These are phyloP conservation scores for Zoysia pacifica DNA, from an alignment of 176 grass and related monocot genomes.

Conservation along the genomic window DNA sequence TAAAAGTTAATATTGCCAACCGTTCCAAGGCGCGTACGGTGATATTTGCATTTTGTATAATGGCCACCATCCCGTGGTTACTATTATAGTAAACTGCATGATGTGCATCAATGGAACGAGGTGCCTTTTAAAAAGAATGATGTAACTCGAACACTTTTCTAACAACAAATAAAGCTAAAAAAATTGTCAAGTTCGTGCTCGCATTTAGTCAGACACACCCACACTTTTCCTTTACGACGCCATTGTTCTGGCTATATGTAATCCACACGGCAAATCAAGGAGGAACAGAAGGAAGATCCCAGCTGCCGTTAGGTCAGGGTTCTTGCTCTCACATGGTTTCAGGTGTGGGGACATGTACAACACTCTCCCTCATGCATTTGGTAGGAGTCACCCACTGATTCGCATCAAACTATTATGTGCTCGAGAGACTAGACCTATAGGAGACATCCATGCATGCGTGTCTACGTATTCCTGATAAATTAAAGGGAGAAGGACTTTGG, in stretches of 20 bases:
- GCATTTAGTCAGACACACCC: conserved; percentile 9
- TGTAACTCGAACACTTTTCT: neutral
- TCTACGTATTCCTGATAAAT: neutral
- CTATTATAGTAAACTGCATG: conserved; percentile 3
- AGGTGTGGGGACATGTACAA: neutral
- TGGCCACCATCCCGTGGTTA: neutral
- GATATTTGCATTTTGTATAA: no score
- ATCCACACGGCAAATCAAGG: conserved; percentile 10
- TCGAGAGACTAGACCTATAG: neutral
- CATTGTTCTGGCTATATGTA: conserved; percentile 1
- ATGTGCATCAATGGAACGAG: neutral
- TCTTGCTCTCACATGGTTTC: conserved; percentile 37
- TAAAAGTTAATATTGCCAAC: no score
- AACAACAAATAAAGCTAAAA: conserved; percentile 2
- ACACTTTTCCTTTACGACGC: conserved; percentile 4
- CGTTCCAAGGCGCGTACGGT: no score
- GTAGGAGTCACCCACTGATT: conserved; percentile 40
- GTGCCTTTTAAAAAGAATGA: neutral
- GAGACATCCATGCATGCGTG: neutral
- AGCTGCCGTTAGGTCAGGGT: conserved; percentile 18
- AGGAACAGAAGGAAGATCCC: conserved; percentile 3
- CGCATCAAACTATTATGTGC: neutral
- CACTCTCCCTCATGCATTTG: conserved; percentile 16
- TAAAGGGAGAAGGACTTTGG: neutral
- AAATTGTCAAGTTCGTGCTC: conserved; percentile 18